These are phyloP conservation scores for Diaporthe vaccinii DNA, from an alignment of 2,329 filamentous ascomycete species.

Conservation along the genomic window DNA sequence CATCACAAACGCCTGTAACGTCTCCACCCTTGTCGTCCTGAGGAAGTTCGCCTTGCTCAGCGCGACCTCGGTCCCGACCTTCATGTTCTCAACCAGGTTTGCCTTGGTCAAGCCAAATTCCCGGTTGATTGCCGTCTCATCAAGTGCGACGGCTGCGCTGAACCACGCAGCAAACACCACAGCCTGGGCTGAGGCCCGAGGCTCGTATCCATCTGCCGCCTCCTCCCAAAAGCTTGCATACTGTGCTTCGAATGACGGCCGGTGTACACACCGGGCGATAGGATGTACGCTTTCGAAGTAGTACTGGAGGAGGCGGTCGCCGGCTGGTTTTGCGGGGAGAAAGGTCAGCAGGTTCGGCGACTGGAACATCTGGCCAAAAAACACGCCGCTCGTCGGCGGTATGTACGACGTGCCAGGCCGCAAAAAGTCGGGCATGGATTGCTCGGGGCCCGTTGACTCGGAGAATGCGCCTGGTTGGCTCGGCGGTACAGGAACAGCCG, in stretches of 20 bases:
- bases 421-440: constrained; percentile 66
- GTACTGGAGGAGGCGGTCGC: constrained; percentile 73
- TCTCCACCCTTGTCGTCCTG: constrained; percentile 78
- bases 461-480: constrained; percentile 27
- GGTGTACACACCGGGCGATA: constrained; percentile 76
- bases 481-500: constrained; percentile 42
- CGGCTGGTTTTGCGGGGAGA: constrained; percentile 69
- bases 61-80: constrained; percentile 75
- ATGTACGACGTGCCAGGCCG: constrained; percentile 76
- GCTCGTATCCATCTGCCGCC: constrained; percentile 71
- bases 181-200: constrained; percentile 74
- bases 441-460: constrained; percentile 46
- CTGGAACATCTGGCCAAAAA: constrained; percentile 69
- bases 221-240: constrained; percentile 77
- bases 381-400: constrained; percentile 75
- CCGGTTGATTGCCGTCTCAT: constrained; percentile 63
- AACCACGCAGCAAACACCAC: constrained; percentile 79
- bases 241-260: constrained; percentile 74
- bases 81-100: constrained; percentile 72
- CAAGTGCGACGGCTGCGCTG: constrained; percentile 76
- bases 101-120: constrained; percentile 69
- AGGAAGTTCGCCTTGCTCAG: constrained; percentile 79
- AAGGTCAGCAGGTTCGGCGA: constrained; percentile 69
- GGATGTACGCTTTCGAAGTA: constrained; percentile 79
- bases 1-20: constrained; percentile 82